Conservation (phyloP, 257 asterid species). For the Fraxinus cuspidata region DNA sequence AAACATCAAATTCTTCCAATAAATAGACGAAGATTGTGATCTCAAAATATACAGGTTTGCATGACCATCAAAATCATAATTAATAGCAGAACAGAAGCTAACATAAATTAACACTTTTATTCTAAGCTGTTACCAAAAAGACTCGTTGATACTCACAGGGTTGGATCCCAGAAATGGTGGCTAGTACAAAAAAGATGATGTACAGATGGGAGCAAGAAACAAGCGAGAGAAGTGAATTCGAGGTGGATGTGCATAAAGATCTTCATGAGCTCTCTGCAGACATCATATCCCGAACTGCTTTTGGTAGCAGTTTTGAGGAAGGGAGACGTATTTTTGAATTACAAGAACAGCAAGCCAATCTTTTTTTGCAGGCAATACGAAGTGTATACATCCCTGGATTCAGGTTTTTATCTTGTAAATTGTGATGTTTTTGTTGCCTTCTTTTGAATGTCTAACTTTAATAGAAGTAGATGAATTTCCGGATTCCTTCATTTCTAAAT, state of each 20-base stretch:
- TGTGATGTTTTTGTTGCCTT: background rate
- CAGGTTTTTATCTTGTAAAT: conserved; percentile 33
- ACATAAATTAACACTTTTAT: background rate
- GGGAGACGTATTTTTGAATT: conserved; percentile 51
- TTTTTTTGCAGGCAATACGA: conserved; percentile 45
- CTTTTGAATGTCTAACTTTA: no score
- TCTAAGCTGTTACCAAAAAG: background rate
- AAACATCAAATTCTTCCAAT: background rate
- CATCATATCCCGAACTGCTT: conserved; percentile 53
- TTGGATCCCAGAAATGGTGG: conserved; percentile 46
- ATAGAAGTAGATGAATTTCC: no score
- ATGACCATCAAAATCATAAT: background rate
- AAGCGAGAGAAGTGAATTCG: conserved; percentile 34
- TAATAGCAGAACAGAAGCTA: background rate
- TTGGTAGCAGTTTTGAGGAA: conserved; percentile 58
- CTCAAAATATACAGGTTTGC: background rate
- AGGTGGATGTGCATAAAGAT: conserved; percentile 38
- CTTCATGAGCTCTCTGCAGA: conserved; percentile 50
- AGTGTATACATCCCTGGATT: conserved; percentile 59
- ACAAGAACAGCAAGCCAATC: conserved; percentile 49
- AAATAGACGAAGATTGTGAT: background rate
- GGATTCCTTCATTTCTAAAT: background rate
- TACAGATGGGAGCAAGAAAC: conserved; percentile 42
- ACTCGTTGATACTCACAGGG: conserved; percentile 22
- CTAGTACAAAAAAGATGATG: conserved; percentile 26